phyloP scores from a whole-genome alignment of 768 basidiomycete species.

The Arthromyces matolae region DNA sequence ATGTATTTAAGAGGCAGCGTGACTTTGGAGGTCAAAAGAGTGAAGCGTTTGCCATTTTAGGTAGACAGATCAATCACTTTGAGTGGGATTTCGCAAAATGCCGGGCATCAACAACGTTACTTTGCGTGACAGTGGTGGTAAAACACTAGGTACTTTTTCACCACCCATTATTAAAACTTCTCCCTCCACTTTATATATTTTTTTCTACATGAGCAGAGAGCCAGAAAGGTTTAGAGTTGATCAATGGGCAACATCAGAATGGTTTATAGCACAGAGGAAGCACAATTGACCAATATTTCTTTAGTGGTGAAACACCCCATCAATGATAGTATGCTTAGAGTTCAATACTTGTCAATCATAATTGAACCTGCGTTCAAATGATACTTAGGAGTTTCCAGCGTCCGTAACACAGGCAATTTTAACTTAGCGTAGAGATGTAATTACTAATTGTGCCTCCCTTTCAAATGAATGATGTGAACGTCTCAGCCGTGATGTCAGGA shows the following conservation, averaged over 20 bases:
- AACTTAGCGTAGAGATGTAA: too few relatives aligned
- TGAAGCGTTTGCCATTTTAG: not conserved
- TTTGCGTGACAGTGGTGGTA: not conserved
- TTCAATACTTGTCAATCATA: too few relatives aligned
- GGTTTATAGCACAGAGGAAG: not conserved
- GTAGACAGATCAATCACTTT: not conserved
- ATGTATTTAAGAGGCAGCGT: not conserved
- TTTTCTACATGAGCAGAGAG: not conserved
- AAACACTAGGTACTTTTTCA: not conserved
- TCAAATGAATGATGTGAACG: too few relatives aligned
- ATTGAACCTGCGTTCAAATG: too few relatives aligned
- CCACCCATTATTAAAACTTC: not conserved
- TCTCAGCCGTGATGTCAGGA: too few relatives aligned
- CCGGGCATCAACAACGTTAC: not conserved
- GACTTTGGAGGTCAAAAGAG: not conserved
- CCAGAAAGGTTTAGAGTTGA: not conserved
- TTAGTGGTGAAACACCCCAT: not conserved
- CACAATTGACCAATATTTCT: not conserved
- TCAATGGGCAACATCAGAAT: not conserved
- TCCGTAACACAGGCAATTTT: too few relatives aligned
- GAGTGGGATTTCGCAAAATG: not conserved
- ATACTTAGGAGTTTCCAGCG: too few relatives aligned
- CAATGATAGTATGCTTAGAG: not conserved
- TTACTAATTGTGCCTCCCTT: too few relatives aligned
- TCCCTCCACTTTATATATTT: not conserved